These are phyloP conservation scores for Herpetomonas muscarum DNA, from an alignment of 208 protist species.

Conservation along the genomic window DNA sequence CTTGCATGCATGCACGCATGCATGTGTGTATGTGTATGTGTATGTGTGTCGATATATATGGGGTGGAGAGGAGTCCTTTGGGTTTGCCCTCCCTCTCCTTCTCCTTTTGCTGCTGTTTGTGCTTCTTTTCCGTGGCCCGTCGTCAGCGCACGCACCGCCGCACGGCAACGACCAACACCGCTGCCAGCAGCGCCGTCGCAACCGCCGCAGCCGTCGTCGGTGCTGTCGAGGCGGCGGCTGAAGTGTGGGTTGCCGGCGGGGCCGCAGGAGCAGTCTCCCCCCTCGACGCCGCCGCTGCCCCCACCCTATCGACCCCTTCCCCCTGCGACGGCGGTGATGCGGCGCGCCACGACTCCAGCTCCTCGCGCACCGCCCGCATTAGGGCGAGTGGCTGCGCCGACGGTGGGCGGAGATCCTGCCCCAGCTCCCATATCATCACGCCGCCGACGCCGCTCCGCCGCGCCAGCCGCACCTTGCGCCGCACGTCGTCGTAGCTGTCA, in stretches of 20 bases:
- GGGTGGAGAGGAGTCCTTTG: not conserved
- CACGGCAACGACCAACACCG: too few species aligned
- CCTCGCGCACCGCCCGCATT: slow-evolving; percentile 44
- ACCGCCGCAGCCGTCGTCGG: too few species aligned
- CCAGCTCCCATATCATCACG: slow-evolving; percentile 79
- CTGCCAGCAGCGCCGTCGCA: too few species aligned
- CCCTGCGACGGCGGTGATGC: too few species aligned
- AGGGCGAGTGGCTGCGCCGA: slow-evolving; percentile 38
- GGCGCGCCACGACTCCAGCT: slow-evolving; percentile 29
- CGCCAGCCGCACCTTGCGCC: slow-evolving; percentile 49
- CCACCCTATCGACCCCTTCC: not conserved
- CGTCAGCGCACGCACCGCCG: too few species aligned
- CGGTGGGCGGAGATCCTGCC: slow-evolving; percentile 48
- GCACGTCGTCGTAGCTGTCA: slow-evolving; percentile 35
- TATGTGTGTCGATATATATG: not conserved
- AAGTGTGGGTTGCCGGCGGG: not conserved
- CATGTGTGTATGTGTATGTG: not conserved
- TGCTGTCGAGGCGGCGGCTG: too few species aligned
- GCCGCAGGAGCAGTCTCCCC: not conserved
- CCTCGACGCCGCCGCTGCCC: too few species aligned
- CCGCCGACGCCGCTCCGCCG: slow-evolving; percentile 31
- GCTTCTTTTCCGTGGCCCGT: slow-evolving; percentile 1
- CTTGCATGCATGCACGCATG: not conserved
- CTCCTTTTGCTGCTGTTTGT: not conserved
- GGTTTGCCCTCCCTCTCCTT: not conserved